Evolutionary conservation across 2,329 filamentous ascomycete species (phyloP).

Genomic region (Fusarium sp.): DNA sequence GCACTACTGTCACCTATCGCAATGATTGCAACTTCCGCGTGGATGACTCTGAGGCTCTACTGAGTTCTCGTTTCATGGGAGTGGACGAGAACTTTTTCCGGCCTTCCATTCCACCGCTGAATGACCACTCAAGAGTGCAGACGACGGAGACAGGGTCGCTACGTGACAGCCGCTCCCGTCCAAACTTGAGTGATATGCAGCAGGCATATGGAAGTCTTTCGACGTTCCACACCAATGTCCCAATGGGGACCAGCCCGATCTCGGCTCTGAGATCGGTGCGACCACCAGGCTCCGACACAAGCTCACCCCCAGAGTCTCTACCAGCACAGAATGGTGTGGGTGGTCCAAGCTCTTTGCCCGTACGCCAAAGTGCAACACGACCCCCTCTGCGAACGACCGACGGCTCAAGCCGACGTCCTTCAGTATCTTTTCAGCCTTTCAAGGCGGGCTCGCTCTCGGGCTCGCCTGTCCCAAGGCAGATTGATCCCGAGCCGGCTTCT

Average conservation of each 20-base stretch:
- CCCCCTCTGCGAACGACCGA: constrained; percentile 59
- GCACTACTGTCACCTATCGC: constrained; percentile 83
- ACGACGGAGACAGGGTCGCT: constrained; percentile 75
- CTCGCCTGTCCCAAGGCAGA: constrained; percentile 69
- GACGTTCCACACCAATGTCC: constrained; percentile 84
- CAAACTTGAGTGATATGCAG: constrained; percentile 66
- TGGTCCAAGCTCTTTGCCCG: constrained; percentile 63
- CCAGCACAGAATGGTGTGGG: constrained; percentile 56
- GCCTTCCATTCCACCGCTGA: constrained; percentile 73
- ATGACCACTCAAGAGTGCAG: constrained; percentile 48
- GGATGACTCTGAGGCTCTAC: constrained; percentile 86
- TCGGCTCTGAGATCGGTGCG: constrained; percentile 79
- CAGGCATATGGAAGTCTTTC: constrained; percentile 90
- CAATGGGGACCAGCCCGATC: constrained; percentile 83
- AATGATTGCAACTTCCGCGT: constrained; percentile 90
- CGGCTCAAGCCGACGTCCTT: constrained; percentile 72
- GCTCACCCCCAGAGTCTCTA: constrained; percentile 63
- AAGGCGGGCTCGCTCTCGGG: constrained; percentile 95
- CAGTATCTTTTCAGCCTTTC: constrained; percentile 92
- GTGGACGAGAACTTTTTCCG: constrained; percentile 87
- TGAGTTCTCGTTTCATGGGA: constrained; percentile 94
- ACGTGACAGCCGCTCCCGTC: constrained; percentile 65
- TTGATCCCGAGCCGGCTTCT: constrained; percentile 63
- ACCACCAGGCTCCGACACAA: constrained; percentile 66
- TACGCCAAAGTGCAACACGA: constrained; percentile 46